Conservation (phyloP, 306 rosid genomes). For the Acacia confusa region DNA sequence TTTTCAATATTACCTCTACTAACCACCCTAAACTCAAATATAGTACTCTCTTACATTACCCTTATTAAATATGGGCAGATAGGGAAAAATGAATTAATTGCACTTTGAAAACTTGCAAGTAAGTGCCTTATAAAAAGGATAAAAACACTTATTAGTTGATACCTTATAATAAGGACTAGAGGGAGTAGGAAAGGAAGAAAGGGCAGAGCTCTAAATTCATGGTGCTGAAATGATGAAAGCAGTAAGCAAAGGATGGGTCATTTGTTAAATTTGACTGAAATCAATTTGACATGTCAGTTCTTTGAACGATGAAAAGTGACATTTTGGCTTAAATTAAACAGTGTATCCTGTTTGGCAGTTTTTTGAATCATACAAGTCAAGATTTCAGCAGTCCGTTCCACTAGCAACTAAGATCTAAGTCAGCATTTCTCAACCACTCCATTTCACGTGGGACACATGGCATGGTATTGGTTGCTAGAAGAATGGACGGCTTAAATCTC, state of each 20-base stretch:
- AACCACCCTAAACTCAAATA: too few relatives aligned
- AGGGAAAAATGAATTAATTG: too few relatives aligned
- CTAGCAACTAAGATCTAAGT: neutral
- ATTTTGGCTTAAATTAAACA: neutral
- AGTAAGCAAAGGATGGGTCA: neutral
- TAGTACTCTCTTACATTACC: too few relatives aligned
- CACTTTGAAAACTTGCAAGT: too few relatives aligned
- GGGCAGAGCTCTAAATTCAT: neutral
- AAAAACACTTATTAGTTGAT: too few relatives aligned
- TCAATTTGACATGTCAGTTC: neutral
- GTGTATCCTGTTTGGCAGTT: neutral
- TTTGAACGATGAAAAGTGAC: neutral
- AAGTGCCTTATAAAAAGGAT: too few relatives aligned
- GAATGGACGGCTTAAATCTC: neutral
- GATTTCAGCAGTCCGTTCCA: neutral
- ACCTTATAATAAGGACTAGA: too few relatives aligned
- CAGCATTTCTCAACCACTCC: neutral
- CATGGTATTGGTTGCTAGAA: neutral
- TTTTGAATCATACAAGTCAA: neutral
- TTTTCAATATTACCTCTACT: too few relatives aligned
- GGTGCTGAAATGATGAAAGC: neutral
- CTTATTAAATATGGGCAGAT: too few relatives aligned
- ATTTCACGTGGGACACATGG: neutral
- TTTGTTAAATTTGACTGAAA: neutral
- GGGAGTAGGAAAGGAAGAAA: slow-evolving; percentile 1